Percentiles rank a stretch among this genome's conserved stretches.
These are phyloP conservation scores for Corinectria fuckeliana DNA, from an alignment of 2,329 filamentous ascomycete genomes.

Conservation along the genomic window DNA sequence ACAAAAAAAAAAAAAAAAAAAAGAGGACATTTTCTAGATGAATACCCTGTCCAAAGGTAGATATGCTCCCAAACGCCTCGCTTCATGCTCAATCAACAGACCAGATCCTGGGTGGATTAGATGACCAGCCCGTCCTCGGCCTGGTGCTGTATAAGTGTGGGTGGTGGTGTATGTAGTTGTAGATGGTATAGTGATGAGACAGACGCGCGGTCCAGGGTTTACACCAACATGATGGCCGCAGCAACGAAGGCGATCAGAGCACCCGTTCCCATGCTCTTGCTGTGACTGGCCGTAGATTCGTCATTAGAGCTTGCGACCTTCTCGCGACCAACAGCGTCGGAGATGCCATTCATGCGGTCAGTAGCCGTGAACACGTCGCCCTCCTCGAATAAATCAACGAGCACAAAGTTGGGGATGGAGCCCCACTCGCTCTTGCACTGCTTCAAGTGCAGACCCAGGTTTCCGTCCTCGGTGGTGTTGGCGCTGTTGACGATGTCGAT, in stretches of 20 bases:
- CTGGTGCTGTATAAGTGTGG: slow-evolving; percentile 1
- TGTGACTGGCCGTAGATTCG: slow-evolving; percentile 24
- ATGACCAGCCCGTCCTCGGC: neutral
- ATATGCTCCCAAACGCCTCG: slow-evolving; percentile 34
- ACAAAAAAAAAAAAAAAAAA: neutral
- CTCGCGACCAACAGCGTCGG: slow-evolving; percentile 45
- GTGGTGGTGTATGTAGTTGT: neutral
- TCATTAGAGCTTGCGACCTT: slow-evolving; percentile 21
- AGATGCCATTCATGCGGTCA: slow-evolving; percentile 69
- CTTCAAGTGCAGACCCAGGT: slow-evolving; percentile 59
- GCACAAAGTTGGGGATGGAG: slow-evolving; percentile 71
- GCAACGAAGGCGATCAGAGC: slow-evolving; percentile 53
- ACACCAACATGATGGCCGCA: slow-evolving; percentile 48
- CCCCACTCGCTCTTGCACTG: slow-evolving; percentile 65
- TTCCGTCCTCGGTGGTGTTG: slow-evolving; percentile 58
- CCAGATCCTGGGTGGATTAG: slow-evolving; percentile 11
- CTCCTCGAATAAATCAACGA: slow-evolving; percentile 82
- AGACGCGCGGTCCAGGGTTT: neutral
- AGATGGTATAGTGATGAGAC: neutral
- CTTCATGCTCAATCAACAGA: slow-evolving; percentile 28
- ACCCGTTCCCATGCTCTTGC: slow-evolving; percentile 41
- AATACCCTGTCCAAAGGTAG: slow-evolving; percentile 17
- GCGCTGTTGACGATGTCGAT: slow-evolving; percentile 71
- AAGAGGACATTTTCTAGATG: neutral
- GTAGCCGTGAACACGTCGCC: slow-evolving; percentile 73